Percentiles rank a stretch among this genome's conserved stretches.
Evolutionary conservation across 169 alveolate genomes (phyloP).

Genomic region (Plasmodium inui): DNA sequence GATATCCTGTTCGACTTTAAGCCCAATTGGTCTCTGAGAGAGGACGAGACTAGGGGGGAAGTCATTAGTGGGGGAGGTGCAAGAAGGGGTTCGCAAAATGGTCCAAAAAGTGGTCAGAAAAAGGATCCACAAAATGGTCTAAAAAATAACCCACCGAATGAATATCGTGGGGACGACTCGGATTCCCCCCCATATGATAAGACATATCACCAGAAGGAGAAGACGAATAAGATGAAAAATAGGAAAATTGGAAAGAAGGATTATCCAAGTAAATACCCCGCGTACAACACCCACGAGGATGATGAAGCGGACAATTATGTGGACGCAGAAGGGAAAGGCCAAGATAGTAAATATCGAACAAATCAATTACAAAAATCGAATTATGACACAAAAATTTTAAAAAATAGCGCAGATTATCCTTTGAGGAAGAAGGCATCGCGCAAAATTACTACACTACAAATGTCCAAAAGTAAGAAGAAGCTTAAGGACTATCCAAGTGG

Average conservation of each 20-base stretch:
- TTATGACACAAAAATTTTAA: not conserved
- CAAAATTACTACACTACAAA: not conserved
- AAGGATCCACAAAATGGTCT: not conserved
- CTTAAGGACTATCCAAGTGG: not conserved
- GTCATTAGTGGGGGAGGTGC: not conserved
- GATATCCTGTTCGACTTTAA: constrained; percentile 29
- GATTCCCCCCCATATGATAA: not conserved
- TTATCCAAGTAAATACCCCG: not conserved
- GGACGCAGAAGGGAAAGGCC: not conserved
- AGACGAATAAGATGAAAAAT: not conserved
- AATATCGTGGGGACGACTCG: not conserved
- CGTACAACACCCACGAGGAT: not conserved
- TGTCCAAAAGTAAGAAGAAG: not conserved
- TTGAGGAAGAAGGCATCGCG: not conserved
- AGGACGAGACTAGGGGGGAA: not conserved
- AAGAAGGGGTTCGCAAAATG: not conserved
- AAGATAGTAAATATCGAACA: constrained; percentile 1
- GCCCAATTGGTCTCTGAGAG: not conserved
- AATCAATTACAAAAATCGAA: not conserved
- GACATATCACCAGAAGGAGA: constrained; percentile 6
- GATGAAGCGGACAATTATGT: not conserved
- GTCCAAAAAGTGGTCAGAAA: not conserved
- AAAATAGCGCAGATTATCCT: constrained; percentile 7
- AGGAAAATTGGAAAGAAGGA: not conserved
- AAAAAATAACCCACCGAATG: not conserved